Evolutionary conservation across 352 stramenopile genomes (phyloP).

Genomic region (Globisporangium emineosum): DNA sequence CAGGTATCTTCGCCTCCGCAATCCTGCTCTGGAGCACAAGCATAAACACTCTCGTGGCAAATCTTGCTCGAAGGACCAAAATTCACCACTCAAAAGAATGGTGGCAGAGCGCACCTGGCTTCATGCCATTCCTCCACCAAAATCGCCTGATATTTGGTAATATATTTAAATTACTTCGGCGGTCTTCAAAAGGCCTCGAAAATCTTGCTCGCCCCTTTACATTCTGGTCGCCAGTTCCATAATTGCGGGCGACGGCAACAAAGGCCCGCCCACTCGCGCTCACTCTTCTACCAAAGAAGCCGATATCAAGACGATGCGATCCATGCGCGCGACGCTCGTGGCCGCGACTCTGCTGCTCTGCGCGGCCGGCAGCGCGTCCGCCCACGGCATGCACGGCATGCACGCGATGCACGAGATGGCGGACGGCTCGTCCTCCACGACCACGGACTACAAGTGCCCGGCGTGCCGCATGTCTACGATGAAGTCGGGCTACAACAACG

Average conservation of each 20-base stretch:
- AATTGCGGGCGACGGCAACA: neutral
- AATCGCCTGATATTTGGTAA: neutral
- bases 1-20: neutral
- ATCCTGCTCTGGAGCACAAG: neutral
- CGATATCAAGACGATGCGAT: neutral
- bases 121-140: neutral
- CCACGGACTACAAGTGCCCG: constrained; percentile 62
- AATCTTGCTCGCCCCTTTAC: constrained; percentile 7
- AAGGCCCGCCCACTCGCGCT: too few relatives aligned
- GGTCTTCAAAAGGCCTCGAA: too few relatives aligned
- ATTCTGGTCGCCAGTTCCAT: constrained; percentile 1
- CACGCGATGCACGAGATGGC: constrained; percentile 22
- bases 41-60: too few relatives aligned
- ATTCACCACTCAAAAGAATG: too few relatives aligned
- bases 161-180: neutral
- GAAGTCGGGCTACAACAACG: constrained; percentile 49
- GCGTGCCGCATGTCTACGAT: constrained; percentile 70
- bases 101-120: neutral
- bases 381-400: constrained; percentile 17
- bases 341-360: constrained; percentile 9
- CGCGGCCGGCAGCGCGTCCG: constrained; percentile 20
- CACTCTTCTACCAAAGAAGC: neutral
- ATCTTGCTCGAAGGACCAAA: too few relatives aligned
- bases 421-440: constrained; percentile 17
- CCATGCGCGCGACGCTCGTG: constrained; percentile 20